phyloP scores from a whole-genome alignment of 805 yeast genomes.

The Metahyphopichia silvanorum region DNA sequence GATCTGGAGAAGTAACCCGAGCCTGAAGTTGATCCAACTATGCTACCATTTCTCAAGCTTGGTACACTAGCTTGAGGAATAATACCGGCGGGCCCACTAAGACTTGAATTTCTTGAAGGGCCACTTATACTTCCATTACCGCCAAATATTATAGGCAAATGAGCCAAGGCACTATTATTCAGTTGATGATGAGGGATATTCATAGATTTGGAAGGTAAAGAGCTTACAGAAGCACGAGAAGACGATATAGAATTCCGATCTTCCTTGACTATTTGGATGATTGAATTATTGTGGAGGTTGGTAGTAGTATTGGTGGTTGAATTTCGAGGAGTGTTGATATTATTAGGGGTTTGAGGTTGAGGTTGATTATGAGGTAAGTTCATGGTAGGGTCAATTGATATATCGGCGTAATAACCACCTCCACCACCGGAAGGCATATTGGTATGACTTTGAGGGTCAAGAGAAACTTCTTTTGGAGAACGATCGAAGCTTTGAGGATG shows the following conservation, averaged over 20 bases:
- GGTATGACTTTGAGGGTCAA: constrained; percentile 30
- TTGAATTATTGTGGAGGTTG: constrained; percentile 32
- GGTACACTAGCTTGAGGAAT: constrained; percentile 33
- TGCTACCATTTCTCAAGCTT: constrained; percentile 39
- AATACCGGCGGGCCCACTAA: constrained; percentile 33
- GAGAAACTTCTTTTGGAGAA: constrained; percentile 20
- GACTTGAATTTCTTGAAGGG: constrained; percentile 35
- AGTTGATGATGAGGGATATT: constrained; percentile 46
- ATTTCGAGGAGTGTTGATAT: constrained; percentile 24
- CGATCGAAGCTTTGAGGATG: constrained; percentile 16
- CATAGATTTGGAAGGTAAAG: constrained; percentile 44
- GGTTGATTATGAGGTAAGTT: constrained; percentile 42
- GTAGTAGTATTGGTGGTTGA: constrained; percentile 16
- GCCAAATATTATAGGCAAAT: constrained; percentile 42
- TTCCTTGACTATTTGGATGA: constrained; percentile 39
- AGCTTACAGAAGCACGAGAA: constrained; percentile 36
- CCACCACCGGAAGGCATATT: constrained; percentile 23
- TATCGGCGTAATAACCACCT: constrained; percentile 44
- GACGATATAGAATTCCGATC: constrained; percentile 34
- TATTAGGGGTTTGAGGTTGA: constrained; percentile 24
- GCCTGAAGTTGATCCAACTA: constrained; percentile 11
- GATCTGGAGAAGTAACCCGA: constrained; percentile 34
- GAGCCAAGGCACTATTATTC: constrained; percentile 36
- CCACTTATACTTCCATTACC: constrained; percentile 38
- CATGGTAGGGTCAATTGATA: constrained; percentile 43